These are phyloP conservation scores for Mangifera indica DNA, from an alignment of 345 rosid species.

Conservation along the genomic window DNA sequence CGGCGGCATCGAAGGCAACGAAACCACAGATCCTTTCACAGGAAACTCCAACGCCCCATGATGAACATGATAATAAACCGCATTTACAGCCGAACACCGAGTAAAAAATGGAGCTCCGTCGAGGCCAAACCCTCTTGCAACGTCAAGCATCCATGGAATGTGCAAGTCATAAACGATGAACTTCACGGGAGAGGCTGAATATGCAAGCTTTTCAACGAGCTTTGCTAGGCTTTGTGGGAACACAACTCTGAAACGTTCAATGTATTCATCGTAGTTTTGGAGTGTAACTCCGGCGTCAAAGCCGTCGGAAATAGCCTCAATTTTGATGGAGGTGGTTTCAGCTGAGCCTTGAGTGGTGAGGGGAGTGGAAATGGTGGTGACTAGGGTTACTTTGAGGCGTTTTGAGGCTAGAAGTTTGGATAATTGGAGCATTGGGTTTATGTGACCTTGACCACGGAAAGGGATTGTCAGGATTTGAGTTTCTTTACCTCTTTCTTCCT, in stretches of 20 bases:
- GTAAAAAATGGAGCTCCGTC: slow-evolving; percentile 28
- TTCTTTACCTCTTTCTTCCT: background rate
- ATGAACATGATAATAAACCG: slow-evolving; percentile 19
- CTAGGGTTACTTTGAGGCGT: slow-evolving; percentile 11
- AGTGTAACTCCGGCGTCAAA: background rate
- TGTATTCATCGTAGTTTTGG: background rate
- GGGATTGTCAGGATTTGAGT: slow-evolving; percentile 14
- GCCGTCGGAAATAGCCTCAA: slow-evolving; percentile 7
- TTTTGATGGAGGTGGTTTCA: background rate
- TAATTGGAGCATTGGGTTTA: slow-evolving; percentile 24
- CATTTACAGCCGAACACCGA: slow-evolving; percentile 11
- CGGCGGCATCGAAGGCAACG: slow-evolving; percentile 23
- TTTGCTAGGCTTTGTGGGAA: slow-evolving; percentile 30
- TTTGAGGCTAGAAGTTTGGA: slow-evolving; percentile 20
- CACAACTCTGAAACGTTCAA: background rate
- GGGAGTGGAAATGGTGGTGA: background rate
- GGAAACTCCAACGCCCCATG: slow-evolving; percentile 14
- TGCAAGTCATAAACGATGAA: background rate
- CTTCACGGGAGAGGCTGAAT: background rate
- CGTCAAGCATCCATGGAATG: slow-evolving; percentile 16
- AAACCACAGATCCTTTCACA: background rate
- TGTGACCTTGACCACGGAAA: slow-evolving; percentile 22
- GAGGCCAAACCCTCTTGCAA: too few species aligned
- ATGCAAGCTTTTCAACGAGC: slow-evolving; percentile 19
- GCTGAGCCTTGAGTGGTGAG: background rate